Percentiles rank a stretch among this genome's conserved stretches.
Conservation (phyloP, 179 eudicot genomes). For the Nepenthes alata region DNA sequence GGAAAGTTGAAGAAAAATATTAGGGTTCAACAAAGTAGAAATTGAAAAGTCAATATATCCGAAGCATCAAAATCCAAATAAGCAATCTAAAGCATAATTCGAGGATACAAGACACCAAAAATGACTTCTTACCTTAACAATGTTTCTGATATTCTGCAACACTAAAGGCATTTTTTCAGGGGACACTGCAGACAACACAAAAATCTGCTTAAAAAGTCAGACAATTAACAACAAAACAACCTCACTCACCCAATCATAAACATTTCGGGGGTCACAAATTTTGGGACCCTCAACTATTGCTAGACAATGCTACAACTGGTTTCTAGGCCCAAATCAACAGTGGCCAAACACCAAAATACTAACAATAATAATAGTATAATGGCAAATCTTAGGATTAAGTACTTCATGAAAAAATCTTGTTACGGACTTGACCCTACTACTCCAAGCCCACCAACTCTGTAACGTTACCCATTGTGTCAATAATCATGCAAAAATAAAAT, state of each 20-base stretch:
- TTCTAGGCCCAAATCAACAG: neutral
- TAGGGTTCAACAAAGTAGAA: neutral
- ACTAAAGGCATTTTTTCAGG: slow-evolving; percentile 83
- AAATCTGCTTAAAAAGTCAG: slow-evolving; percentile 91
- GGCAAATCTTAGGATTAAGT: too few relatives aligned
- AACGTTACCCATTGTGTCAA: neutral
- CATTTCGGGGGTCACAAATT: neutral
- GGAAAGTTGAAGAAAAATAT: slow-evolving; percentile 18
- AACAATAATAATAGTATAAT: too few relatives aligned
- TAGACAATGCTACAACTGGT: neutral
- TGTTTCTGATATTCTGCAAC: slow-evolving; percentile 57
- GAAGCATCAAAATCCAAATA: neutral
- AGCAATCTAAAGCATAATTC: neutral
- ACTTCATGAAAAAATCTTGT: too few relatives aligned
- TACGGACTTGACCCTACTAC: neutral
- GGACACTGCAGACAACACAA: slow-evolving; percentile 95
- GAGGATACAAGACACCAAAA: neutral
- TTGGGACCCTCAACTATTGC: neutral
- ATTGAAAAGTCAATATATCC: neutral
- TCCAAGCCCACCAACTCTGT: neutral
- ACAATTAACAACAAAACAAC: slow-evolving; percentile 10
- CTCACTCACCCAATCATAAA: neutral
- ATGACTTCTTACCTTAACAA: slow-evolving; percentile 54
- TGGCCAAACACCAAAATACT: too few relatives aligned
- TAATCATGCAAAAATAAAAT: neutral